Evolutionary conservation across 495 filamentous ascomycete species (phyloP).

Genomic region (Filosporella fistucella): DNA sequence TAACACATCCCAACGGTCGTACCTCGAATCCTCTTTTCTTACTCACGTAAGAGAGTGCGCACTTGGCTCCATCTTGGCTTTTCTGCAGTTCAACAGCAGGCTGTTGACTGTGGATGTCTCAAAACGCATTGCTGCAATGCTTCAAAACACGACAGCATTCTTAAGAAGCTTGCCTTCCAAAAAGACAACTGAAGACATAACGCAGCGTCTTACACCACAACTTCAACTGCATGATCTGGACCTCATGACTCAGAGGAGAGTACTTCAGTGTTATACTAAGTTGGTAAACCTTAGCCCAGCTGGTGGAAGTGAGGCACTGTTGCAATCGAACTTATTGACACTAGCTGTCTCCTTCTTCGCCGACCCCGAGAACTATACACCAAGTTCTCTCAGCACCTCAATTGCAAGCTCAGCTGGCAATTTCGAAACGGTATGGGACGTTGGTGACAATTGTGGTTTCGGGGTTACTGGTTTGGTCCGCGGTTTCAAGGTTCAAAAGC

Average conservation of each 20-base stretch:
- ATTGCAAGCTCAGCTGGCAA: constrained; percentile 88
- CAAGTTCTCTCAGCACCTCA: constrained; percentile 81
- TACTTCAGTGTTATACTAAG: constrained; percentile 91
- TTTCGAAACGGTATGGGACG: constrained; percentile 92
- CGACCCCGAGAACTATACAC: constrained; percentile 81
- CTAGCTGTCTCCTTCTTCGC: constrained; percentile 88
- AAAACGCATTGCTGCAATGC: constrained; percentile 85
- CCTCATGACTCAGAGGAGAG: constrained; percentile 87
- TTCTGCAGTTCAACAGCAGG: constrained; percentile 90
- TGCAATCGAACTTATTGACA: constrained; percentile 92
- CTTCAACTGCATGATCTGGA: constrained; percentile 89
- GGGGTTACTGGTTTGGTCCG: constrained; percentile 82
- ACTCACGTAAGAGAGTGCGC: constrained; percentile 95
- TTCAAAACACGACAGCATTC: constrained; percentile 93
- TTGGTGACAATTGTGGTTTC: constrained; percentile 91
- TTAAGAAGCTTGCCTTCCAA: constrained; percentile 75
- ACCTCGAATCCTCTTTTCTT: constrained; percentile 86
- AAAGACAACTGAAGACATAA: constrained; percentile 84
- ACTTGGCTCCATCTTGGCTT: constrained; percentile 82
- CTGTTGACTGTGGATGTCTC: constrained; percentile 91
- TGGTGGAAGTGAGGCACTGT: constrained; percentile 73
- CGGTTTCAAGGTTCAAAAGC: constrained; percentile 65
- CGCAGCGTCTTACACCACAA: constrained; percentile 77
- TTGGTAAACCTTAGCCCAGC: constrained; percentile 80
- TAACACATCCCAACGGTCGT: constrained; percentile 72